phyloP scores from a whole-genome alignment of 2,329 filamentous ascomycete species.

The Coniochaeta sp. region DNA sequence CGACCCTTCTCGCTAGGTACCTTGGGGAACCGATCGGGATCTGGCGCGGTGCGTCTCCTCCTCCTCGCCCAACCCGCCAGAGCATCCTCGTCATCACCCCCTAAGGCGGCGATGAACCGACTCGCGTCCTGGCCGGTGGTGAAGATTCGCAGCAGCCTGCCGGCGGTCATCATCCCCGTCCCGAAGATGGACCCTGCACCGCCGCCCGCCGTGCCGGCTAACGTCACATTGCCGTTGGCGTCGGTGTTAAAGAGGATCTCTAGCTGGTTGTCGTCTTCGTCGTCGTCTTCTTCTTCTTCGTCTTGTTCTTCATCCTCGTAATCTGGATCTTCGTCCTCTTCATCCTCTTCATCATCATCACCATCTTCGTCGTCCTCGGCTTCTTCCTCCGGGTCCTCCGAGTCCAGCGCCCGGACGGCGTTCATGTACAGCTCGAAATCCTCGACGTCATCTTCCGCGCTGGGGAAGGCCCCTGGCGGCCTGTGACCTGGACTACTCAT shows the following conservation, averaged over 20 bases:
- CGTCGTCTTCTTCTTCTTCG: too few relatives aligned
- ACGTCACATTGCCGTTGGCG: constrained; percentile 12
- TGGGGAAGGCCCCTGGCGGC: not conserved
- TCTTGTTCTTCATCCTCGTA: too few relatives aligned
- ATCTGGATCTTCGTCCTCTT: constrained; percentile 12
- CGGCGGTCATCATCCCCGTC: not conserved
- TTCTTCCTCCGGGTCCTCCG: not conserved
- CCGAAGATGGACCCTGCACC: not conserved
- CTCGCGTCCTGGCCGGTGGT: constrained; percentile 11
- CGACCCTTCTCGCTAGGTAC: constrained; percentile 73
- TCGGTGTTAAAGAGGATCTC: constrained; percentile 4
- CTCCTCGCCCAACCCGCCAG: constrained; percentile 38
- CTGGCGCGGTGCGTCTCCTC: constrained; percentile 24
- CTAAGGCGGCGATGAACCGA: constrained; percentile 7
- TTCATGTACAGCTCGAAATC: constrained; percentile 1
- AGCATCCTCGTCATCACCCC: constrained; percentile 18
- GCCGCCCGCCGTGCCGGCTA: not conserved
- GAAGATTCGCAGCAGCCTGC: constrained; percentile 16
- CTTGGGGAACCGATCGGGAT: constrained; percentile 64
- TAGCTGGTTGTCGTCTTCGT: too few relatives aligned
- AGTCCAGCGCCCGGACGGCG: not conserved
- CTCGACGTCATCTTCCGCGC: not conserved
- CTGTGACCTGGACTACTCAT: not conserved
- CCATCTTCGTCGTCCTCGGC: not conserved
- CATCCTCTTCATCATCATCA: constrained; percentile 8